Percentiles rank a stretch among this genome's conserved stretches.
These are phyloP conservation scores for Suhomyces tanzawaensis DNA, from an alignment of 805 yeast genomes.

Conservation along the genomic window DNA sequence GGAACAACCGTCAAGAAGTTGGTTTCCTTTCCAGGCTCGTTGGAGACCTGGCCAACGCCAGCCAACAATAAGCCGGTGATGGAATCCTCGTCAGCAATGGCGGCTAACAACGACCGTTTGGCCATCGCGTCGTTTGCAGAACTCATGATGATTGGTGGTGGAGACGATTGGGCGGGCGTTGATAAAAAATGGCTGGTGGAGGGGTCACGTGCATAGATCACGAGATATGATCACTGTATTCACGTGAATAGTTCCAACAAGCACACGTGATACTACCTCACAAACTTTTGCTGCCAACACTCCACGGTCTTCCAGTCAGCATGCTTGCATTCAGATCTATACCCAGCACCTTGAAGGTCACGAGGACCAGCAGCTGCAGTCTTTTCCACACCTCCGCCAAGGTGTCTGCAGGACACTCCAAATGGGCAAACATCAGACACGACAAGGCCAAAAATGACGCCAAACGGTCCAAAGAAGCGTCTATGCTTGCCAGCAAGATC, in stretches of 20 bases:
- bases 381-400: conserved; percentile 13
- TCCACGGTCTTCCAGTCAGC: too few species aligned
- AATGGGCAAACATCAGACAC: conserved; percentile 94
- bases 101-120: conserved; percentile 84
- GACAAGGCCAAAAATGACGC: conserved; percentile 93
- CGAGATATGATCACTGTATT: too few species aligned
- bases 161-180: neutral
- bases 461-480: conserved; percentile 63
- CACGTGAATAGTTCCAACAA: too few species aligned
- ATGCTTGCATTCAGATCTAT: too few species aligned
- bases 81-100: conserved; percentile 96
- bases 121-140: conserved; percentile 41
- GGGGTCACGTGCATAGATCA: conserved; percentile 1
- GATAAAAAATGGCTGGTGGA: neutral
- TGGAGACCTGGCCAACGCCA: conserved; percentile 84
- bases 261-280: too few species aligned
- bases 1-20: conserved; percentile 81
- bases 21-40: conserved; percentile 60
- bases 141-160: conserved; percentile 15
- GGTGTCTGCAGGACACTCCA: conserved; percentile 75
- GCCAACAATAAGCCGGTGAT: conserved; percentile 94
- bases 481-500: conserved; percentile 69
- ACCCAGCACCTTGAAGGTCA: too few species aligned
- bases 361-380: too few species aligned
- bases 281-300: too few species aligned